These are phyloP conservation scores for Fusarium longipes DNA, from an alignment of 2,329 filamentous ascomycete genomes.

Conservation along the genomic window DNA sequence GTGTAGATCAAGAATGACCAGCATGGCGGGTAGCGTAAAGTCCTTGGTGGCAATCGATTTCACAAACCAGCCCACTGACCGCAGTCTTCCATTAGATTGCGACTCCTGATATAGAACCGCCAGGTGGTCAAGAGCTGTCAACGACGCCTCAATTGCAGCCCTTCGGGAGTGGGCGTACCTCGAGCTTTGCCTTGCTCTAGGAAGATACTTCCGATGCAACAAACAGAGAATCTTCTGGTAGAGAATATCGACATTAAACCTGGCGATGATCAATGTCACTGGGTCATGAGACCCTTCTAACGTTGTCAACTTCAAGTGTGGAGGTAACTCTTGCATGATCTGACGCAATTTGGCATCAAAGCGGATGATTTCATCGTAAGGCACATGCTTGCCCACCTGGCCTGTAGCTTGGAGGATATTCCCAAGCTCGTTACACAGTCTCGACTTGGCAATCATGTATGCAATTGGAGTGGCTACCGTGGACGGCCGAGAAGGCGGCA, in stretches of 20 bases:
- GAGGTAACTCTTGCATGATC: constrained; percentile 75
- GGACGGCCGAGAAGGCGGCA: constrained; percentile 74
- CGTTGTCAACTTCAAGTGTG: constrained; percentile 79
- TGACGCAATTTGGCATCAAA: constrained; percentile 71
- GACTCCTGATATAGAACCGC: constrained; percentile 80
- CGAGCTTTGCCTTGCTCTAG: constrained; percentile 79
- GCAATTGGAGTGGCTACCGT: constrained; percentile 80
- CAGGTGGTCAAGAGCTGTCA: constrained; percentile 84
- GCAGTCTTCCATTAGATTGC: constrained; percentile 75
- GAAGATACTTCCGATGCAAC: constrained; percentile 87
- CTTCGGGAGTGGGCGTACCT: constrained; percentile 86
- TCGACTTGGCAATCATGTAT: constrained; percentile 81
- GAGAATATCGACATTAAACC: constrained; percentile 84
- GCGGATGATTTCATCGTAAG: constrained; percentile 73
- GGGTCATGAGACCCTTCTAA: constrained; percentile 83
- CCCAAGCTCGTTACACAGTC: constrained; percentile 75
- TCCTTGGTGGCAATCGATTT: constrained; percentile 84
- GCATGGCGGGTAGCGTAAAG: constrained; percentile 86
- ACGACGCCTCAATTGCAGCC: constrained; percentile 85
- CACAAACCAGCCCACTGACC: constrained; percentile 81
- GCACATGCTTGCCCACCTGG: constrained; percentile 64
- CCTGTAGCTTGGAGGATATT: constrained; percentile 75
- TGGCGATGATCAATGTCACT: constrained; percentile 84
- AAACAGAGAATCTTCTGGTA: constrained; percentile 91
- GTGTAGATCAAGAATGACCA: constrained; percentile 85